A percentile compares a stretch with the other conserved stretches of the same genome.
These are phyloP conservation scores for Linnemannia hyalina DNA, from an alignment of 192 early-diverging fungal species.

Conservation along the genomic window DNA sequence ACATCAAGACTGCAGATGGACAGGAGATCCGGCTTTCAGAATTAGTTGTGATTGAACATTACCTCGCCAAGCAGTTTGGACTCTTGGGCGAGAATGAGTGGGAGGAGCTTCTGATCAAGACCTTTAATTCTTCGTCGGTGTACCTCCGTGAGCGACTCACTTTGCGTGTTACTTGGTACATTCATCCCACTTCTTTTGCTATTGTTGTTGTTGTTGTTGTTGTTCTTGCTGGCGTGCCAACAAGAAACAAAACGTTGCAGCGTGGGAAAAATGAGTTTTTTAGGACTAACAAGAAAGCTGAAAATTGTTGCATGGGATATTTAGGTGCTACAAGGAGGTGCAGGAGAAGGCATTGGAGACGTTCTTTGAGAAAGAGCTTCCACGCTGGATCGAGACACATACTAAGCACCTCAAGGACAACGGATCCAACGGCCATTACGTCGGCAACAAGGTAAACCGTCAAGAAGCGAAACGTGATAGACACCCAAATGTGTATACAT, in stretches of 20 bases:
- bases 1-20: slow-evolving; percentile 34
- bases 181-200: not conserved
- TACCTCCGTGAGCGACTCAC: slow-evolving; percentile 33
- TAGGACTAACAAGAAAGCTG: not conserved
- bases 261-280: not conserved
- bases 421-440: slow-evolving; percentile 45
- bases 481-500: too few species aligned
- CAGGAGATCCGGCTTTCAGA: slow-evolving; percentile 15
- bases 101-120: slow-evolving; percentile 45
- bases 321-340: slow-evolving; percentile 41
- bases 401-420: slow-evolving; percentile 39
- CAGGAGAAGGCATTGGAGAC: slow-evolving; percentile 20
- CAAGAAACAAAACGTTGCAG: too few species aligned
- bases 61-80: slow-evolving; percentile 37
- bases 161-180: slow-evolving; percentile 38
- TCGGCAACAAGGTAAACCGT: slow-evolving; percentile 32
- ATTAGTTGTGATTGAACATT: slow-evolving; percentile 27
- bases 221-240: too few species aligned
- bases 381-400: slow-evolving; percentile 40
- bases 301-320: not conserved
- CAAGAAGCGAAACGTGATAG: not conserved
- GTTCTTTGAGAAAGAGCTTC: slow-evolving; percentile 18
- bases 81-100: slow-evolving; percentile 49
- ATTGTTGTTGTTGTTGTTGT: not conserved
- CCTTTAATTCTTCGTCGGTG: slow-evolving; percentile 26